Evolutionary conservation across 306 rosid genomes (phyloP).

Genomic region (Quercus wislizeni): DNA sequence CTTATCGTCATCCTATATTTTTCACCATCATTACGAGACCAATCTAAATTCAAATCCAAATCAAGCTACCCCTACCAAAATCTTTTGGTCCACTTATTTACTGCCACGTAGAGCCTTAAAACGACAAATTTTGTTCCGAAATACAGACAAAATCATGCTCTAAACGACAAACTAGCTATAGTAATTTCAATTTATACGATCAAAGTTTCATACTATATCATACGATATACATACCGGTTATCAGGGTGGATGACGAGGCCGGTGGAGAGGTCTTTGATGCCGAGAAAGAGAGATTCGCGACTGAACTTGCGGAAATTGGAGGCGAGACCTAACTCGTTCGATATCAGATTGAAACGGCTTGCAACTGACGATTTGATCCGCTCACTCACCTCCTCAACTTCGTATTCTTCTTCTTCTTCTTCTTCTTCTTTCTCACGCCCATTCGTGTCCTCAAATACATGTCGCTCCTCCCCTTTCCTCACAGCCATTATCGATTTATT

Average conservation of each 20-base stretch:
- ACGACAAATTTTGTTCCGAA: too few relatives aligned
- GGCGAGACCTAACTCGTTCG: slow-evolving; percentile 47
- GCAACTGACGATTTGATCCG: slow-evolving; percentile 68
- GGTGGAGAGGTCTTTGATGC: slow-evolving; percentile 43
- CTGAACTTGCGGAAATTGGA: slow-evolving; percentile 42
- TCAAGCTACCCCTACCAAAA: too few relatives aligned
- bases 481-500: background rate
- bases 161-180: too few relatives aligned
- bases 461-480: background rate
- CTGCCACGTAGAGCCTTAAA: too few relatives aligned
- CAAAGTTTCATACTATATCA: too few relatives aligned
- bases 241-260: slow-evolving; percentile 56
- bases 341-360: slow-evolving; percentile 63
- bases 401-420: slow-evolving; percentile 43
- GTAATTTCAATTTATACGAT: too few relatives aligned
- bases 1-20: too few relatives aligned
- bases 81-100: too few relatives aligned
- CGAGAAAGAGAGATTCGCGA: slow-evolving; percentile 43
- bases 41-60: too few relatives aligned
- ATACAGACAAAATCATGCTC: too few relatives aligned
- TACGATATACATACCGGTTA: slow-evolving; percentile 42
- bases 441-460: background rate
- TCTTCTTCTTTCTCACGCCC: slow-evolving; percentile 28
- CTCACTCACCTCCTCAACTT: slow-evolving; percentile 54
- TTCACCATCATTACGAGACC: too few relatives aligned